These are phyloP conservation scores for Xylaria sp. DNA, from an alignment of 2,329 filamentous ascomycete species.

Conservation along the genomic window DNA sequence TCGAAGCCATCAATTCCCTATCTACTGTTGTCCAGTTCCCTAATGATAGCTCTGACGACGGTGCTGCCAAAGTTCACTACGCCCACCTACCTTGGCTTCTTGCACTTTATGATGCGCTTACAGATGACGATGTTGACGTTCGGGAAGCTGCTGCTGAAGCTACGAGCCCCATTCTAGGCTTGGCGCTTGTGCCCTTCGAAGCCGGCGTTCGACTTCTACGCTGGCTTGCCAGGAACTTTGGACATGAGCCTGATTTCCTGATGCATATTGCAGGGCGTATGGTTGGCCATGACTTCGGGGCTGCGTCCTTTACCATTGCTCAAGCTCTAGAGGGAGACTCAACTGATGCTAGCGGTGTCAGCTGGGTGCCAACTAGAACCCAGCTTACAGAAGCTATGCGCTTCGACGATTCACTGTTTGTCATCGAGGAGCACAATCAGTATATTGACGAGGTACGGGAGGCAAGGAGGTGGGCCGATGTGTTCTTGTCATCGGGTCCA, in stretches of 20 bases:
- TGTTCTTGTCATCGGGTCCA: constrained; percentile 53
- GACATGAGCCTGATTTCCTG: constrained; percentile 52
- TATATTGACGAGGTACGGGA: constrained; percentile 87
- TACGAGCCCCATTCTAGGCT: constrained; percentile 59
- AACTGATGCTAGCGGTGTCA: constrained; percentile 25
- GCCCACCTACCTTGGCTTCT: constrained; percentile 68
- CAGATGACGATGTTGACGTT: constrained; percentile 93
- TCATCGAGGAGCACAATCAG: constrained; percentile 92
- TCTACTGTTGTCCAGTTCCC: constrained; percentile 48
- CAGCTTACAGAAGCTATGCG: constrained; percentile 60
- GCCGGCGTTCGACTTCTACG: constrained; percentile 58
- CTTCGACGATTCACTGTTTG: constrained; percentile 79
- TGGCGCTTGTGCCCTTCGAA: constrained; percentile 59
- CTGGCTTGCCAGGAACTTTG: constrained; percentile 56
- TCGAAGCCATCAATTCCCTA: constrained; percentile 65
- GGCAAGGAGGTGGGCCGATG: constrained; percentile 71
- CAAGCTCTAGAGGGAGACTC: constrained; percentile 23
- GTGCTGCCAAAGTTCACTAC: constrained; percentile 34
- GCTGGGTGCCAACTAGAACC: constrained; percentile 47
- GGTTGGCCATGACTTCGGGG: constrained; percentile 49
- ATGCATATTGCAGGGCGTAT: constrained; percentile 57
- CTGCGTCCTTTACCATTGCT: constrained; percentile 25
- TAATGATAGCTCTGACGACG: background rate
- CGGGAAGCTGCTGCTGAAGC: constrained; percentile 71
- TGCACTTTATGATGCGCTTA: constrained; percentile 78